phyloP scores from a whole-genome alignment of 768 basidiomycete genomes.

The Candolleomyces aberdarensis region DNA sequence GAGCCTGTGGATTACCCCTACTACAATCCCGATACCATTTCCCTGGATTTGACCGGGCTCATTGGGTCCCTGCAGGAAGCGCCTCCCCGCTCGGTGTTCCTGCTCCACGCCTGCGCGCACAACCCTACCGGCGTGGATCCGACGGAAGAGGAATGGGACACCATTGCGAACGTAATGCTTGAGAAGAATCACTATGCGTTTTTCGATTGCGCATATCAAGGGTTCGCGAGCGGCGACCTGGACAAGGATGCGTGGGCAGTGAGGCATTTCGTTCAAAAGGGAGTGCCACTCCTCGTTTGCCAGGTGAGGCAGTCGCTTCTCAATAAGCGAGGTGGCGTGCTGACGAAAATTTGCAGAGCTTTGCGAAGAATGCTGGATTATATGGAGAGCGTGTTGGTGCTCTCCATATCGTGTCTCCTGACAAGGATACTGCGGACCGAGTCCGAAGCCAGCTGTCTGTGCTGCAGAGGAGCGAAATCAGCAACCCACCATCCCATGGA shows the following conservation, averaged over 20 bases:
- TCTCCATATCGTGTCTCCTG: constrained; percentile 74
- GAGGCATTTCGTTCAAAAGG: constrained; percentile 75
- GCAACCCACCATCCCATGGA: constrained; percentile 89
- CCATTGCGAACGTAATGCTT: constrained; percentile 69
- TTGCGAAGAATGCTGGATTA: constrained; percentile 95
- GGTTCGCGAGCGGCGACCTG: constrained; percentile 91
- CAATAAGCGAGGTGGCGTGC: background rate
- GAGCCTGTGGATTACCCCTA: constrained; percentile 89
- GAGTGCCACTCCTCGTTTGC: constrained; percentile 80
- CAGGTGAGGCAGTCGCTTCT: constrained; percentile 52
- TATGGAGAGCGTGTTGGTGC: constrained; percentile 95
- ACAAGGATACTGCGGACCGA: constrained; percentile 61
- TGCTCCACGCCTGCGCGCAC: constrained; percentile 94
- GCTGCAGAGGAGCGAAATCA: constrained; percentile 90
- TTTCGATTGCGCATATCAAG: constrained; percentile 97
- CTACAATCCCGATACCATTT: constrained; percentile 88
- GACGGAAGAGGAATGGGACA: constrained; percentile 80
- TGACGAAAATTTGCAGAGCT: constrained; percentile 56
- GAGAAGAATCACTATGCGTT: constrained; percentile 81
- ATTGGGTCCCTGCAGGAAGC: constrained; percentile 57
- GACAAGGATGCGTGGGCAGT: constrained; percentile 92
- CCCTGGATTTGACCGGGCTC: constrained; percentile 76
- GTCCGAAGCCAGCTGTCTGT: constrained; percentile 90
- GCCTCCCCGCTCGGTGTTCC: constrained; percentile 75
- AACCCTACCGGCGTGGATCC: constrained; percentile 98